Evolutionary conservation across 441 rosid species (phyloP).

Genomic region (Dalechampia spathulata): DNA sequence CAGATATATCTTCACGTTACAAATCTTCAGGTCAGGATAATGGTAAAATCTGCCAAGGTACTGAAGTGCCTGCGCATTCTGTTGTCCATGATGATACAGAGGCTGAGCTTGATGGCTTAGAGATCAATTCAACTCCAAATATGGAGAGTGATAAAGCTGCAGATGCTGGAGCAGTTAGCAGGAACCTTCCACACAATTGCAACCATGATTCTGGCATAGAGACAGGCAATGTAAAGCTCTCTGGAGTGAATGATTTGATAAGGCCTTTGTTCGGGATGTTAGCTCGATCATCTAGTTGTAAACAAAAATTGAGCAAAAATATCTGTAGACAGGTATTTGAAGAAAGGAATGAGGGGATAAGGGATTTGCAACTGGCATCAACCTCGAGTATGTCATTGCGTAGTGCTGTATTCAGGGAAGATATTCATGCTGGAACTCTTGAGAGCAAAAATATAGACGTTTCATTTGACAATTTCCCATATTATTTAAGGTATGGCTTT

Average conservation of each 20-base stretch:
- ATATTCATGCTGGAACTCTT: conserved; percentile 52
- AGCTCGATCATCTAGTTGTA: conserved; percentile 45
- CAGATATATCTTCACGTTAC: conserved; percentile 45
- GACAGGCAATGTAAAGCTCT: conserved; percentile 67
- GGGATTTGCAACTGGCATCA: conserved; percentile 54
- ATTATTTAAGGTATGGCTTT: conserved; percentile 59
- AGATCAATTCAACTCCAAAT: conserved; percentile 45
- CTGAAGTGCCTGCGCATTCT: conserved; percentile 44
- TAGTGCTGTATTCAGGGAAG: conserved; percentile 47
- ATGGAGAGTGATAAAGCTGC: conserved; percentile 41
- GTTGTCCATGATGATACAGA: conserved; percentile 40
- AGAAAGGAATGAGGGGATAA: conserved; percentile 49
- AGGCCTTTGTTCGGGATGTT: conserved; percentile 58
- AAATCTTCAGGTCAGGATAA: conserved; percentile 39
- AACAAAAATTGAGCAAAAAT: conserved; percentile 56
- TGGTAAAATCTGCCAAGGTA: conserved; percentile 40
- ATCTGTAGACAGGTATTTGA: conserved; percentile 65
- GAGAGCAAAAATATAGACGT: conserved; percentile 59
- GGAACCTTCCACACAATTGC: conserved; percentile 45
- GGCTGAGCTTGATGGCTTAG: conserved; percentile 45
- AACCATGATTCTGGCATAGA: conserved; percentile 48
- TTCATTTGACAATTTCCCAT: conserved; percentile 80
- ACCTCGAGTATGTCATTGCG: conserved; percentile 50
- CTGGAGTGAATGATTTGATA: conserved; percentile 59
- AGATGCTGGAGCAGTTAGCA: conserved; percentile 41